Percentiles rank a stretch among this genome's conserved stretches.
phyloP scores from a whole-genome alignment of 2,329 filamentous ascomycete species.

The Colletotrichum sansevieriae region DNA sequence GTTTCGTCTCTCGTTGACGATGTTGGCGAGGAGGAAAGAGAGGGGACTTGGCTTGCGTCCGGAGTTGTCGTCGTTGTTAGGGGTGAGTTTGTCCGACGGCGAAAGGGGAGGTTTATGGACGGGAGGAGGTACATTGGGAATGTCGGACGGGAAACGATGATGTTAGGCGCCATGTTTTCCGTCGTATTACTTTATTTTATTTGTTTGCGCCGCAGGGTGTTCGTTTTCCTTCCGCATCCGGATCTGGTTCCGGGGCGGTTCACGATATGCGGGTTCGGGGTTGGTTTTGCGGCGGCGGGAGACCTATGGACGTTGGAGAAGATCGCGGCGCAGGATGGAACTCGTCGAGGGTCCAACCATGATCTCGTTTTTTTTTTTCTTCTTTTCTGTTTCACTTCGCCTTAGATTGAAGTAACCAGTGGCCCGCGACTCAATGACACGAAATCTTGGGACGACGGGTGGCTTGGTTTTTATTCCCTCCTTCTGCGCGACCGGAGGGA shows the following conservation, averaged over 20 bases:
- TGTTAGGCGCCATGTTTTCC: conserved; percentile 43
- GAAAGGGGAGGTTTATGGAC: conserved; percentile 62
- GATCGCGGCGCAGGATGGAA: not conserved
- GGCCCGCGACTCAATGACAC: conserved; percentile 2
- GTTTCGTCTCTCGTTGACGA: conserved; percentile 50
- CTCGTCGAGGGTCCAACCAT: conserved; percentile 18
- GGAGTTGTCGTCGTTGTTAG: conserved; percentile 34
- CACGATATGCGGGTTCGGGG: not conserved
- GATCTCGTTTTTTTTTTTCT: not conserved
- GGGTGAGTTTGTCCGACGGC: conserved; percentile 53
- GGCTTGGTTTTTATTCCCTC: conserved; percentile 1
- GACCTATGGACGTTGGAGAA: not conserved
- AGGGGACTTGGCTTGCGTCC: conserved; percentile 47
- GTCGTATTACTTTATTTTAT: conserved; percentile 7
- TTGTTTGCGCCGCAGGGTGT: conserved; percentile 5
- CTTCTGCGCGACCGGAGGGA: conserved; percentile 9
- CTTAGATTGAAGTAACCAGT: not conserved
- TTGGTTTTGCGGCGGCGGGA: not conserved
- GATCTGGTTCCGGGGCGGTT: not conserved
- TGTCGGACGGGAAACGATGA: conserved; percentile 57
- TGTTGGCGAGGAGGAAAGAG: conserved; percentile 52
- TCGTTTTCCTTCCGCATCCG: not conserved
- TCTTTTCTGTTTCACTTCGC: not conserved
- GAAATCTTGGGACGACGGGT: conserved; percentile 9
- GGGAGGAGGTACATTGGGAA: conserved; percentile 68